Conservation (phyloP, 2,329 filamentous ascomycete genomes). For the Alternaria longipes region DNA sequence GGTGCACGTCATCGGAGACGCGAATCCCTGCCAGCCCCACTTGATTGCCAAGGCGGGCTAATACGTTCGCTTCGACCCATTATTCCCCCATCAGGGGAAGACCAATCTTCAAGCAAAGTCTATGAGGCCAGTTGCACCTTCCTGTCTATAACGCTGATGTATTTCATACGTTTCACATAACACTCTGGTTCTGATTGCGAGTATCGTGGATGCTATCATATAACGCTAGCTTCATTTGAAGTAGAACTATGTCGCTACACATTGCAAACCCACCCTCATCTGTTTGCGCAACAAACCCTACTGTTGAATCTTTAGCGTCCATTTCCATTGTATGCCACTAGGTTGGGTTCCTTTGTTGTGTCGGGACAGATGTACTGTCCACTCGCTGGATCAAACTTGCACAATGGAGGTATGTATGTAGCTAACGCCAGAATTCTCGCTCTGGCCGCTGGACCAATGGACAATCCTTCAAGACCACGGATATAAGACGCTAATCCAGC, state of each 20-base stretch:
- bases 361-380: constrained; percentile 17
- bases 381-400: background rate
- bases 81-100: background rate
- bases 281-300: background rate
- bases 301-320: background rate
- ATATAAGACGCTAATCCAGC: constrained; percentile 74
- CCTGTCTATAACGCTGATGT: background rate
- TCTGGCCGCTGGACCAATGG: constrained; percentile 29
- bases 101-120: background rate
- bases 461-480: constrained; percentile 60
- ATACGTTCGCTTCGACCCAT: background rate
- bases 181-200: background rate
- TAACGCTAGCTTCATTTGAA: background rate
- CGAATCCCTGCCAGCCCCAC: background rate
- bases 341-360: constrained; percentile 26
- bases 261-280: background rate
- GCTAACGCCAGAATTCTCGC: constrained; percentile 32
- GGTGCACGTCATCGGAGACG: background rate
- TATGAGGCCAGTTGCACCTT: background rate
- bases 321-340: constrained; percentile 41
- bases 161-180: background rate
- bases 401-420: constrained; percentile 14
- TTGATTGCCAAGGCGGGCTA: background rate
- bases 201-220: background rate
- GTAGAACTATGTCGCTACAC: background rate